Conservation (phyloP, 2,329 filamentous ascomycete genomes). For the Exophiala sp. region DNA sequence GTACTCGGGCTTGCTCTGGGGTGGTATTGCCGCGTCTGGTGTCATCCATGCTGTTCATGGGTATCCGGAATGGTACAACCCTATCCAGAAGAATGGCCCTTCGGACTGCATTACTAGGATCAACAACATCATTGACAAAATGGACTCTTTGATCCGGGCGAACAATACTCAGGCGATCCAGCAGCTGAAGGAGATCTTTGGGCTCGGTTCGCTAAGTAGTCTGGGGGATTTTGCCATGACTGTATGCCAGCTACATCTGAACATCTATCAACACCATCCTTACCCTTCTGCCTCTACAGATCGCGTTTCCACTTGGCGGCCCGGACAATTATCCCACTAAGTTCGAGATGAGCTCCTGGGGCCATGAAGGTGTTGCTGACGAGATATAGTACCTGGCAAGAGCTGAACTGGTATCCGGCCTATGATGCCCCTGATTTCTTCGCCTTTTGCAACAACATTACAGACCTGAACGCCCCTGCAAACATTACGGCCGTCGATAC, state of each 20-base stretch:
- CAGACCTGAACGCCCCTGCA: slow-evolving; percentile 44
- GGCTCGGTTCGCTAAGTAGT: slow-evolving; percentile 44
- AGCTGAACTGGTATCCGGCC: slow-evolving; percentile 48
- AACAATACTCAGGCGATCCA: slow-evolving; percentile 43
- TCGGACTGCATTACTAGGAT: slow-evolving; percentile 50
- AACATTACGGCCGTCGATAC: slow-evolving; percentile 46
- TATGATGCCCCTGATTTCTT: slow-evolving; percentile 49
- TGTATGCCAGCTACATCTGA: slow-evolving; percentile 5
- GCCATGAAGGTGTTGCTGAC: no score
- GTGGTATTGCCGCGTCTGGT: slow-evolving; percentile 49
- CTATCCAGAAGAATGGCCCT: slow-evolving; percentile 49
- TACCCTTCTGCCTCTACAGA: slow-evolving; percentile 27
- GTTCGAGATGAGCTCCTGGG: no score
- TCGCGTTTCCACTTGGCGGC: slow-evolving; percentile 47
- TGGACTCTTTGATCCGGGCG: slow-evolving; percentile 45
- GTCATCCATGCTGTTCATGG: slow-evolving; percentile 41
- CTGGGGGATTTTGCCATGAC: slow-evolving; percentile 30
- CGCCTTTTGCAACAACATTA: slow-evolving; percentile 52
- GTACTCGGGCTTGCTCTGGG: slow-evolving; percentile 38
- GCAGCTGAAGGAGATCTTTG: slow-evolving; percentile 48
- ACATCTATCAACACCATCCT: neutral
- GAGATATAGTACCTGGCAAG: slow-evolving; percentile 47
- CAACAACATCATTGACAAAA: slow-evolving; percentile 49
- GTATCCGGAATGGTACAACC: slow-evolving; percentile 51
- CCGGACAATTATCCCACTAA: slow-evolving; percentile 49